Conservation (phyloP, 1,284 basidiomycete genomes). For the Ceratobasidium sp. region DNA sequence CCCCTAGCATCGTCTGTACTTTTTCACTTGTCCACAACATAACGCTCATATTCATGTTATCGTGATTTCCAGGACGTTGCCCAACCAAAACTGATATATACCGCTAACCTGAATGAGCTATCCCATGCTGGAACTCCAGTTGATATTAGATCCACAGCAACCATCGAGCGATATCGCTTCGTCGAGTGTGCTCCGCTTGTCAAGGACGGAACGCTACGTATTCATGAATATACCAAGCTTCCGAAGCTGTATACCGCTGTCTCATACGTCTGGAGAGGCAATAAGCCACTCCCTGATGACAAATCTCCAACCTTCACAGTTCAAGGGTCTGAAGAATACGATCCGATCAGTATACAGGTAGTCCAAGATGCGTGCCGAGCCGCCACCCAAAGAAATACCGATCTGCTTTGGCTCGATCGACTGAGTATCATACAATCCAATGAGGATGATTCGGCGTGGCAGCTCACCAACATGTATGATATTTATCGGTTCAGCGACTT, state of each 20-base stretch:
- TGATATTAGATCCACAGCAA: neutral
- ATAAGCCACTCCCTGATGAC: neutral
- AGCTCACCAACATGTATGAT: constrained; percentile 3
- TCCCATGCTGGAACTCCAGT: neutral
- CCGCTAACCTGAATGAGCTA: neutral
- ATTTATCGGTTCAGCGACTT: neutral
- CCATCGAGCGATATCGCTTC: constrained; percentile 3
- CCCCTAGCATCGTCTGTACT: too few relatives aligned
- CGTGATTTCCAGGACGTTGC: neutral
- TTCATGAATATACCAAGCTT: neutral
- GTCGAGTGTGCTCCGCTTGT: constrained; percentile 1
- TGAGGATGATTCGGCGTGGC: neutral
- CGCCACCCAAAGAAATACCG: neutral
- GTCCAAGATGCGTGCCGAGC: constrained; percentile 1
- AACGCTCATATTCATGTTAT: too few relatives aligned
- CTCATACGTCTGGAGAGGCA: constrained; percentile 5
- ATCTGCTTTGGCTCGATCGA: constrained; percentile 25
- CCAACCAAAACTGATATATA: constrained; percentile 8
- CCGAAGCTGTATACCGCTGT: neutral
- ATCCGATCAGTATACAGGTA: constrained; percentile 2
- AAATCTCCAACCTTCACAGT: neutral
- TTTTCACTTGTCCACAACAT: too few relatives aligned
- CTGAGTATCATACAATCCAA: neutral
- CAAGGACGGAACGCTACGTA: neutral
- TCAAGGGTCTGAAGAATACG: neutral